Evolutionary conservation across 495 filamentous ascomycete species (phyloP).

Genomic region (Penicillium bialowiezense): DNA sequence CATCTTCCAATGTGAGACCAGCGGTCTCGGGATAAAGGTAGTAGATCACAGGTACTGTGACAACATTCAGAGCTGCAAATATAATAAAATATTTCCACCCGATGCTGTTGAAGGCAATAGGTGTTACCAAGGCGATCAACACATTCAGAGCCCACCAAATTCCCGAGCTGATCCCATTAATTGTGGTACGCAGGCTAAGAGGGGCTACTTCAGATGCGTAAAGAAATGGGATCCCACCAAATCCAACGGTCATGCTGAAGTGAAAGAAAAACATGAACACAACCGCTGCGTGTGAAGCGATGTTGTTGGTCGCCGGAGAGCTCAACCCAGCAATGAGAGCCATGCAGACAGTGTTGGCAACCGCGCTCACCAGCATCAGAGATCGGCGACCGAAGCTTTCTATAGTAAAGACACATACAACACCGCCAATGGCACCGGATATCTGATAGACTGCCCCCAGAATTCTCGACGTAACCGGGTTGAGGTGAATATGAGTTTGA

Average conservation of each 20-base stretch:
- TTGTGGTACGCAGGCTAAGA: conserved; percentile 42
- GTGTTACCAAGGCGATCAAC: conserved; percentile 20
- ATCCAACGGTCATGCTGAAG: conserved; percentile 49
- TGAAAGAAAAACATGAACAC: conserved; percentile 53
- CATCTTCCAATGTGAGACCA: conserved; percentile 50
- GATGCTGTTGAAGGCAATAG: conserved; percentile 14
- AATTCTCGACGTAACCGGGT: conserved; percentile 11
- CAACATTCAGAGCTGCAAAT: conserved; percentile 14
- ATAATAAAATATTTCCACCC: conserved; percentile 20
- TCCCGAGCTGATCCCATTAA: conserved; percentile 41
- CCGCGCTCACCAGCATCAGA: conserved; percentile 17
- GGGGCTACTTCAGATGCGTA: conserved; percentile 53
- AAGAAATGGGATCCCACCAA: conserved; percentile 50
- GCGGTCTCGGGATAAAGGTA: conserved; percentile 55
- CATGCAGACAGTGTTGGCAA: conserved; percentile 42
- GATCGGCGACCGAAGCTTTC: conserved; percentile 22
- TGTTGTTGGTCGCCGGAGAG: conserved; percentile 16
- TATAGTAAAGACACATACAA: conserved; percentile 17
- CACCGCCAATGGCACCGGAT: conserved; percentile 10
- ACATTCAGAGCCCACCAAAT: conserved; percentile 42
- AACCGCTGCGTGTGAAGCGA: conserved; percentile 29
- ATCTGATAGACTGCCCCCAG: conserved; percentile 20
- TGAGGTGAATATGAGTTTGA: conserved; percentile 13
- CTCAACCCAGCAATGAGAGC: conserved; percentile 34
- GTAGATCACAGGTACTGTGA: conserved; percentile 20